phyloP scores from a whole-genome alignment of 306 rosid genomes.

The Cicer chorassanicum region DNA sequence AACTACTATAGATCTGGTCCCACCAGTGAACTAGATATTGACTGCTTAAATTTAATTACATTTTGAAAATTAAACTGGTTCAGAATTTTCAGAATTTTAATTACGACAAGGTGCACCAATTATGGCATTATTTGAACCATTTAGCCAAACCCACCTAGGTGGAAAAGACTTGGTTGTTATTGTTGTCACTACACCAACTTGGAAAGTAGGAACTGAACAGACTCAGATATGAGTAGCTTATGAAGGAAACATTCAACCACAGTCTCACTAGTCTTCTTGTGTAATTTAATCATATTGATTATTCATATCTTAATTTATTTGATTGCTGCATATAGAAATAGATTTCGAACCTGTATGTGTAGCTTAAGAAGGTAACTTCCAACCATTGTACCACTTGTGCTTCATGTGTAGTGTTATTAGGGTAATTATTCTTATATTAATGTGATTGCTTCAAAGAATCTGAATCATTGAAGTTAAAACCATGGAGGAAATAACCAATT shows the following conservation, averaged over 20 bases:
- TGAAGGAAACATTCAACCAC: not conserved
- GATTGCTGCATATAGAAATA: not conserved
- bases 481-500: conserved; percentile 21
- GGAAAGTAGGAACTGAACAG: not conserved
- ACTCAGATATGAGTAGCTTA: not conserved
- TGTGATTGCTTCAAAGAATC: conserved; percentile 2
- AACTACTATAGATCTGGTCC: not conserved
- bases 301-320: not conserved
- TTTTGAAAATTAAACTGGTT: conserved; percentile 3
- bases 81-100: not conserved
- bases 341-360: not conserved
- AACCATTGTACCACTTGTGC: not conserved
- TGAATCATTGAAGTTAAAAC: not conserved
- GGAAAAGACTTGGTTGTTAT: not conserved
- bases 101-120: not conserved
- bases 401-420: conserved; percentile 3
- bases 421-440: not conserved
- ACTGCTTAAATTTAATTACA: not conserved
- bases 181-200: not conserved
- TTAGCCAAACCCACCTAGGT: not conserved
- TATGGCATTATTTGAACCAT: not conserved
- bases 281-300: not conserved
- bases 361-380: not conserved
- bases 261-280: not conserved
- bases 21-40: not conserved